Evolutionary conservation across 2,329 filamentous ascomycete species (phyloP).

Genomic region (Clonostachys rhizophaga): DNA sequence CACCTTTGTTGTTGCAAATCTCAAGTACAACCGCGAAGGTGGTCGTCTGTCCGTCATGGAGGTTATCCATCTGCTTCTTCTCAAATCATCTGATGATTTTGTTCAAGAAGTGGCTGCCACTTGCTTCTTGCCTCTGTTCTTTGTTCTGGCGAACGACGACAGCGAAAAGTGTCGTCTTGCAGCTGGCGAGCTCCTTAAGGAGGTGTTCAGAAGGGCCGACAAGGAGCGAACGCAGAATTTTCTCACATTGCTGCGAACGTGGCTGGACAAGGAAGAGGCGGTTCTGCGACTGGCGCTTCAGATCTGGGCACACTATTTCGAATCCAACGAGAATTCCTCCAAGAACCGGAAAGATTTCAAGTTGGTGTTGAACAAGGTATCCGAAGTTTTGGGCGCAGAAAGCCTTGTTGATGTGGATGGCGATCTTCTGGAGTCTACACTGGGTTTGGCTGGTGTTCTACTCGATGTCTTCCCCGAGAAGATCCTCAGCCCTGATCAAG

Average conservation of each 20-base stretch:
- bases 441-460: conserved; percentile 66
- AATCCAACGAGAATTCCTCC: conserved; percentile 53
- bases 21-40: conserved; percentile 85
- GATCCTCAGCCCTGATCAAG: conserved; percentile 55
- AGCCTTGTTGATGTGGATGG: conserved; percentile 53
- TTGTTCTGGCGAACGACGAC: conserved; percentile 85
- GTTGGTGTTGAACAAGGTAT: conserved; percentile 52
- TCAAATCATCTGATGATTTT: conserved; percentile 77
- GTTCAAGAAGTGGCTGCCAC: conserved; percentile 76
- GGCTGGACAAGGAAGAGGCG: conserved; percentile 69
- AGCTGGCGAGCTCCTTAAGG: conserved; percentile 73
- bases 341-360: conserved; percentile 65
- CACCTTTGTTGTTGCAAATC: conserved; percentile 81
- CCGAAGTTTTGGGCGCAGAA: conserved; percentile 48
- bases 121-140: conserved; percentile 81
- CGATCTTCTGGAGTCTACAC: conserved; percentile 69
- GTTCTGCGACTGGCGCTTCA: conserved; percentile 73
- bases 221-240: conserved; percentile 68
- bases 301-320: conserved; percentile 79
- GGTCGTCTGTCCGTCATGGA: conserved; percentile 93
- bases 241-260: conserved; percentile 64
- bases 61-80: conserved; percentile 78
- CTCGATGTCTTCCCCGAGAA: conserved; percentile 60
- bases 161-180: conserved; percentile 80
- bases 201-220: conserved; percentile 75